Conservation (phyloP, 225 moss, liverwort and hornwort species). For the Pseudisothecium myosuroides region DNA sequence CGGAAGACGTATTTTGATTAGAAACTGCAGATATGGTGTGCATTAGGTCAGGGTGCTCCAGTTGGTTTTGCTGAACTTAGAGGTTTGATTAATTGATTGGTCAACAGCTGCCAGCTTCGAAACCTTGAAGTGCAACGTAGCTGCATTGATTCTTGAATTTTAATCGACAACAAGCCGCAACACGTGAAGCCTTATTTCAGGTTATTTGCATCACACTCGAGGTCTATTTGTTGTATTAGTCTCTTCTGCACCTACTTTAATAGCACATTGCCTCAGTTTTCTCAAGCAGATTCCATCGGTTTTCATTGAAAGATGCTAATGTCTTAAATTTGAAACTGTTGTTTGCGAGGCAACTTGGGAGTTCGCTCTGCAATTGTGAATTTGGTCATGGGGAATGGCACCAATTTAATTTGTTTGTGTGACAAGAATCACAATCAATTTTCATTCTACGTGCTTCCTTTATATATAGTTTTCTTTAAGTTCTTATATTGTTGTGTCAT, state of each 20-base stretch:
- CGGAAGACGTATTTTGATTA: background rate
- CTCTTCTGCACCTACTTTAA: background rate
- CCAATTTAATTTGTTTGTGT: background rate
- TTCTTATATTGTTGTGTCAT: background rate
- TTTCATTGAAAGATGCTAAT: background rate
- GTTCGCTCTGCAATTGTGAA: background rate
- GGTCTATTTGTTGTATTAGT: background rate
- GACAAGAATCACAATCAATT: background rate
- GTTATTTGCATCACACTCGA: background rate
- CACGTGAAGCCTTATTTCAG: constrained; percentile 66
- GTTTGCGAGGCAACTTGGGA: background rate
- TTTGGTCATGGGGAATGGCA: background rate
- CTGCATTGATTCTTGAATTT: constrained; percentile 64
- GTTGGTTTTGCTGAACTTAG: background rate
- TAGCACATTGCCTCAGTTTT: background rate
- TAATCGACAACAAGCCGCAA: constrained; percentile 58
- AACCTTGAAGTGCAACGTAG: constrained; percentile 76
- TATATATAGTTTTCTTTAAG: background rate
- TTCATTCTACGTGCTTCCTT: background rate
- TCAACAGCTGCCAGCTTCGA: constrained; percentile 41
- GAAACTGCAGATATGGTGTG: background rate
- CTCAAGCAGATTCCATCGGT: background rate
- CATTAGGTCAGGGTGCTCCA: background rate
- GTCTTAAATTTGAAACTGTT: background rate
- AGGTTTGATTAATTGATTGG: background rate